Evolutionary conservation across 106 monocot species (phyloP), one percentile per base, ranked within the genome.

Genomic region (Narthecium ossifragum): DNA sequence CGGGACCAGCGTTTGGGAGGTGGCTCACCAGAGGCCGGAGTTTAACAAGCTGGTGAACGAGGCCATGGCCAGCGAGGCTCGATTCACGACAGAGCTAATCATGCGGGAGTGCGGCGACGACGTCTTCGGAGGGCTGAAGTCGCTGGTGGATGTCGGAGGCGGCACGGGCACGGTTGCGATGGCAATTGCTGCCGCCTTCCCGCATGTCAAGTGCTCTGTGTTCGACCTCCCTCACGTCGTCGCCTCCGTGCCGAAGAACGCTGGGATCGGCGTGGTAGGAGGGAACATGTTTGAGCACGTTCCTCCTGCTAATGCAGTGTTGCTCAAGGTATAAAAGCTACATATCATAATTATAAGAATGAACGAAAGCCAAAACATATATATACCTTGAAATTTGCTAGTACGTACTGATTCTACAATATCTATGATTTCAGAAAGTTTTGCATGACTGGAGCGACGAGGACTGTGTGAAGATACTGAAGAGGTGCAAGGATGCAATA

Each of bases 91-190:
- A 8, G 22, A 34, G 20, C 2, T 4, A 6, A 1, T 58, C 36
- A 36, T 37, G 22, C 2, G 5, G 3, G 14, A 58, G 58, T 15
- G n/a, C n/a, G n/a, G 23, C 37, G 17, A 5, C 1, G 58, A 58
- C 21, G 33, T 38, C 8, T 58, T 58, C 24, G 21, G 0, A 30
- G 58, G 32, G 18, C 21, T 58, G 33, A 21, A 58, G 34, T 58
- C 58, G 18, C 33, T 58, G 6, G 58, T 58, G 6, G 58, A 58
- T 36, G n/a, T 58, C n/a, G 58, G 58, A 3, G 58, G 58, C 1
- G 58, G 58, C 11, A 37, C 32, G 3, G 58, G 37, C 2, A 9
- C 36, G 2, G 15, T 23, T 14, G 58, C 36, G 5, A 37, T 26
- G 58, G 23, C 29, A 6, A 18, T 58, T 6, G 23, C 8, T 21